Conservation (phyloP, 139 green algal species). For the Chlamydomonas schloesseri region DNA sequence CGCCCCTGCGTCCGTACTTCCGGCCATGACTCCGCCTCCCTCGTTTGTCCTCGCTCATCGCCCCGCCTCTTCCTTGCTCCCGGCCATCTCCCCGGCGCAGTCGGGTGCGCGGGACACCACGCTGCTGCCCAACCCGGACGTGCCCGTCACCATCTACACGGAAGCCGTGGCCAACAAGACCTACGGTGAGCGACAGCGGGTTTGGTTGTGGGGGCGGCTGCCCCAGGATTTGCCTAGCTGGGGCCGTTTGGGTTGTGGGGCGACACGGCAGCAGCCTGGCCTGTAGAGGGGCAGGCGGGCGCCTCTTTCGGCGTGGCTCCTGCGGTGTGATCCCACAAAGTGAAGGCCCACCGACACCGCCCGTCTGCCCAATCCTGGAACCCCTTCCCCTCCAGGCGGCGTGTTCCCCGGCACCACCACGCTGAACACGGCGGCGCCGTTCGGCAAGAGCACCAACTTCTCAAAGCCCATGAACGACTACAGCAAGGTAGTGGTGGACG, state of each 20-base stretch:
- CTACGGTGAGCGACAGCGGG: slow-evolving; percentile 48
- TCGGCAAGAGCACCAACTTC: slow-evolving; percentile 63
- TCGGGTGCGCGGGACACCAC: slow-evolving; percentile 36
- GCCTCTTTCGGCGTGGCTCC: too few relatives aligned
- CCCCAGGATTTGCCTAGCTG: too few relatives aligned
- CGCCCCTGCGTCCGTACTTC: too few relatives aligned
- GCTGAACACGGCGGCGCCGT: slow-evolving; percentile 24
- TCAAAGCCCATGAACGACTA: slow-evolving; percentile 63
- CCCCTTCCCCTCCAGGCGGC: background rate
- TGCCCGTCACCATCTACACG: slow-evolving; percentile 65
- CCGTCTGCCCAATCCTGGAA: background rate
- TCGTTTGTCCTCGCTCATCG: too few relatives aligned
- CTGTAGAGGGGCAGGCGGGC: background rate
- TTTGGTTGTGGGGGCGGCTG: too few relatives aligned
- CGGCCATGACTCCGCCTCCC: too few relatives aligned
- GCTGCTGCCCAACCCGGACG: slow-evolving; percentile 46
- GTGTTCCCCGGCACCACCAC: slow-evolving; percentile 48
- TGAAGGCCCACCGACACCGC: too few relatives aligned
- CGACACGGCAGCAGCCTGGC: background rate
- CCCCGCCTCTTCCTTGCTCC: too few relatives aligned
- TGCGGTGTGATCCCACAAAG: too few relatives aligned
- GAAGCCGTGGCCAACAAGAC: slow-evolving; percentile 61
- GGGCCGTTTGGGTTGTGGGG: background rate
- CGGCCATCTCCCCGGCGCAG: too few relatives aligned
- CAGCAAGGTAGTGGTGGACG: slow-evolving; percentile 55